Base-by-base conservation (phyloP, 2,329 filamentous ascomycete genomes). In the Dactylellina parvicollis region DNA sequence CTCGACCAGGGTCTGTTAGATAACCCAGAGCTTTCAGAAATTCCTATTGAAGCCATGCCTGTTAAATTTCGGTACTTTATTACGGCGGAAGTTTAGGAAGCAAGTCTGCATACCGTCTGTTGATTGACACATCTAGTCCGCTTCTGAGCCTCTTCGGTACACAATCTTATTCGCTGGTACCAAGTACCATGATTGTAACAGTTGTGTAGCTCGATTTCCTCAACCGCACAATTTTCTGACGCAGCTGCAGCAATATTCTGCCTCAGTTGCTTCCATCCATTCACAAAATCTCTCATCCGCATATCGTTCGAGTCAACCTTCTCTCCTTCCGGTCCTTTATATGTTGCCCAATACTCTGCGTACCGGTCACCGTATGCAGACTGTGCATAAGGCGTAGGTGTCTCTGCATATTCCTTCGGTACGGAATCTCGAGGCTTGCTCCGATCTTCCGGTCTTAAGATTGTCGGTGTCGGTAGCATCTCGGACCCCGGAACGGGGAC, bases 1-100 rank as follows among this genome's bases (percentile, higher is more conserved):
- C 83, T 20, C 88, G 86, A 46, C 90, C 86, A 74, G 87, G 83
- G 24, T 87, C 87, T 5, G 87, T 86, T 32, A 96, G 86, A 80
- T 97, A 98, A 3, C 95, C 95, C 16, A 99, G 82, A 0, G 93
- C 92, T 81, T 94, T 92, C 26, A 99, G 83, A 77, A 99, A 93
- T 80, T 94, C 90, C 86, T 92, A 75, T 38, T 20, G 1, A 54
- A 5, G 3, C 22, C 50, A 22, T 42, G n/a, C n/a, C n/a, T 28
- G 16, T 9, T 24, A n/a, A 16, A n/a, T 38, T 38, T 20, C 7
- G 1, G 18, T 24, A 34, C 16, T 14, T 16, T 16, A 9, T 12
- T 16, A 4, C 7, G 16, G 14, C 20, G n/a, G 32, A 40, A 7
- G 9, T 22, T 36, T 7, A 40, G 10, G 12, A 22, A n/a, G n/a